Base-by-base conservation (phyloP, 2,329 filamentous ascomycete species). In the Cryoendolithus antarcticus region DNA sequence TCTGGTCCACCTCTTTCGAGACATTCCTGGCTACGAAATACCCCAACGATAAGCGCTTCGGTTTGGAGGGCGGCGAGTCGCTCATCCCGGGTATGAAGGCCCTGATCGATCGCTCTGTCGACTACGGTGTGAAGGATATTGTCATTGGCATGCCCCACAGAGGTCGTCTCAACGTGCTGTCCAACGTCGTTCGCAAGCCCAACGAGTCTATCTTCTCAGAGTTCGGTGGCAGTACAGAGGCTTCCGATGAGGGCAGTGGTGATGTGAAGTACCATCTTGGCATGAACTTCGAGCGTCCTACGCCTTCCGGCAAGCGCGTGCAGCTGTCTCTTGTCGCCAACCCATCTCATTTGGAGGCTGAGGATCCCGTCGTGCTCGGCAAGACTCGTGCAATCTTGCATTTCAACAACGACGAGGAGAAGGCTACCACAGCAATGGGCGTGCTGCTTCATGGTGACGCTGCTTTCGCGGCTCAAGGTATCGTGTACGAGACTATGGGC, bases 191-290 rank as follows among this genome's bases (percentile, higher is more conserved):
- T 52, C 82, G 91, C 59, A 98, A 98, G 70, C 89, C 91, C 55
- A 98, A 98, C 65, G 91, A 96, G 70, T 96, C 91, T 49, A 98
- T 98, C 65, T 98, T 98, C 72, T 93, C 84, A 61, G 91, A 98
- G 64, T 98, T 98, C 57, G 83, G 85, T 46, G 91, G 91, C 53
- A 85, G 82, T 34, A 70, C 82, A 13, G 86, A 85, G 58, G 84
- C 85, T 39, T 82, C 84, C 52, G 91, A 96, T 52, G 89, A 98
- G 67, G 91, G 91, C 44, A 96, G 91, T 42, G 91, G 91, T 55
- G 91, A 98, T 62, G 91, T 98, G 65, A 98, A 98, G 68, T 98
- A 98, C 70, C 91, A 98, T 70, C 71, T 98, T 56, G 91, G 91
- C 60, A 98, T 98, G 91, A 98, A 98, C 72, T 98, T 98, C 53